Evolutionary conservation across 306 rosid genomes (phyloP), one percentile per base, ranked within the genome.

Genomic region (Cyamopsis tetragonoloba): DNA sequence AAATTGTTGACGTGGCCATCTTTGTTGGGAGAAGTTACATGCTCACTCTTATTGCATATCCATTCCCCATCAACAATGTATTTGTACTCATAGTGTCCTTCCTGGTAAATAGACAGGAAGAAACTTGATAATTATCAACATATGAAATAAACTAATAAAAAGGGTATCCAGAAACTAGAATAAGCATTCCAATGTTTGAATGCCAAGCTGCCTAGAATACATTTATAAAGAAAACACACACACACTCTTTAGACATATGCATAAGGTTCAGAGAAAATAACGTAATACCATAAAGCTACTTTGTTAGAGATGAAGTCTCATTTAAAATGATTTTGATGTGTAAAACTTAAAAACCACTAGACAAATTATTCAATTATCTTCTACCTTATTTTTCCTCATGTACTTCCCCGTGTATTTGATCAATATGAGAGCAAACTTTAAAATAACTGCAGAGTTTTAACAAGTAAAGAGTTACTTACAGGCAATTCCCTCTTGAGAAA

Each of bases 81-180:
- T 85, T 95, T 95, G 79, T 95, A 95, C 83, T 95, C 99, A 0
- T 88, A 95, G 35, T n/a, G 73, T 71, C 99, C 99, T 83, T 90
- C 97, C 99, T 95, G 83, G 74, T 43, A 74, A 51, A 54, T 18
- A 35, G 41, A 44, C 50, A 65, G n/a, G 32, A 50, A 66, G n/a
- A 49, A 77, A 54, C 15, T 75, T 53, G 12, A 35, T 49, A 18
- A 42, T 54, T 48, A 14, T 58, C 49, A 30, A 37, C 43, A 18
- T 49, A 47, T 10, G 24, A 53, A 49, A 51, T 37, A 32, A 27
- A 50, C 23, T n/a, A 62, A 24, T 22, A 11, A 41, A 51, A 15
- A 48, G 57, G 11, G 6, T 54, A 37, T 37, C 19, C 43, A 37
- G 57, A 81, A 63, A 70, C 11, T 23, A 48, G 57, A 17, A 46